Evolutionary conservation across 1,139 yeast genomes (phyloP).

Genomic region (Geotrichum bryndzae): DNA sequence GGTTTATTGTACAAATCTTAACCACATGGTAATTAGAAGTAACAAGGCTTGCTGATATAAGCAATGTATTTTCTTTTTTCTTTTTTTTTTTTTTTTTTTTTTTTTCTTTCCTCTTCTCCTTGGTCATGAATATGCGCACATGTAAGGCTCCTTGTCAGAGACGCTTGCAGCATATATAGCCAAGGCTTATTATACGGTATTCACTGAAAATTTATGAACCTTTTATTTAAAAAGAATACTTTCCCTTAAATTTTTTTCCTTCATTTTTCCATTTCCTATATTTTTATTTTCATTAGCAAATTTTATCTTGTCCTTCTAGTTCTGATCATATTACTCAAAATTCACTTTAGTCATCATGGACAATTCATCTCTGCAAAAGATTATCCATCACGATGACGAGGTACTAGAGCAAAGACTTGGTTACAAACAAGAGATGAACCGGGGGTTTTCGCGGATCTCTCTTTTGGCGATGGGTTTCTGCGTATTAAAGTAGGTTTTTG

Average conservation of each 20-base stretch:
- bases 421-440: constrained; percentile 15
- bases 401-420: constrained; percentile 15
- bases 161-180: background rate
- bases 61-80: background rate
- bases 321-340: background rate
- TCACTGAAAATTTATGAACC: background rate
- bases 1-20: background rate
- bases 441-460: constrained; percentile 19
- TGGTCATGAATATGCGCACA: background rate
- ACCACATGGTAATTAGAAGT: background rate
- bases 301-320: background rate
- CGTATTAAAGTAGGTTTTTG: constrained; percentile 13
- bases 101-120: background rate
- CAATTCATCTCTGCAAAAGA: constrained; percentile 2
- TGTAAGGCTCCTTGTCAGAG: background rate
- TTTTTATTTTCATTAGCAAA: background rate
- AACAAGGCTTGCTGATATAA: background rate
- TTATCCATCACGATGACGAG: constrained; percentile 13
- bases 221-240: background rate
- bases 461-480: constrained; percentile 20
- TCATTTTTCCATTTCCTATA: background rate
- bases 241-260: background rate
- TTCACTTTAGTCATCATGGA: background rate
- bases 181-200: background rate
- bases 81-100: background rate